Evolutionary conservation across 2,329 filamentous ascomycete genomes (phyloP), one percentile per base, ranked within the genome.

Genomic region (Fusarium multiceps): DNA sequence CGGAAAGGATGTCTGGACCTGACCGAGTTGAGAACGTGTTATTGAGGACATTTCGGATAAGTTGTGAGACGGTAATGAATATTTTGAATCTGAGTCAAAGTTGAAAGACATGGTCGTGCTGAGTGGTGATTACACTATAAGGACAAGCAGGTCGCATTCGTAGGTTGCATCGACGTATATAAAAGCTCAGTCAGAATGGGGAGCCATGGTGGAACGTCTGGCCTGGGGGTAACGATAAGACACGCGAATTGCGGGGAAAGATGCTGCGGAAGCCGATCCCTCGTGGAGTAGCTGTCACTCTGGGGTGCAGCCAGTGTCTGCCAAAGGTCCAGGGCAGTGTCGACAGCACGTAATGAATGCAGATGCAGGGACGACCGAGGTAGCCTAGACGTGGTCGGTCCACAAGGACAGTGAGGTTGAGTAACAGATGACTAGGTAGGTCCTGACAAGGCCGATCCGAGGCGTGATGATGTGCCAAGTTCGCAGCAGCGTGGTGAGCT

Each of bases 1-100:
- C 48, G 78, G 75, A 50, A 85, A 77, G 67, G 78, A 80, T 57
- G 85, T 86, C 72, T 86, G 84, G 58, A 87, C 82, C 64, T 82
- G 80, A 71, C 80, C 79, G 49, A 84, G 84, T 76, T 84, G 82
- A 60, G 80, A 75, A 61, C 55, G 67, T 68, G 55, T 67, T 69
- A 83, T 80, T 59, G 80, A 78, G 69, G 82, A 77, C 82, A 86
- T 84, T 74, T 77, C 76, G 72, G 78, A 75, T 71, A 81, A 71
- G 63, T 74, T 65, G 60, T 66, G 55, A 61, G 68, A 48, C 71
- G 61, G 59, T 55, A 67, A 67, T 57, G 68, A 72, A 55, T 63
- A 62, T 61, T 72, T 73, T 55, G 65, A 66, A 57, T 70, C 74
- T 55, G 63, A 55, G 59, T 74, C 74, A 69, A 72, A 60, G 67